phyloP scores from a whole-genome alignment of 192 early-diverging fungal genomes.

The Backusella liffmaniae region DNA sequence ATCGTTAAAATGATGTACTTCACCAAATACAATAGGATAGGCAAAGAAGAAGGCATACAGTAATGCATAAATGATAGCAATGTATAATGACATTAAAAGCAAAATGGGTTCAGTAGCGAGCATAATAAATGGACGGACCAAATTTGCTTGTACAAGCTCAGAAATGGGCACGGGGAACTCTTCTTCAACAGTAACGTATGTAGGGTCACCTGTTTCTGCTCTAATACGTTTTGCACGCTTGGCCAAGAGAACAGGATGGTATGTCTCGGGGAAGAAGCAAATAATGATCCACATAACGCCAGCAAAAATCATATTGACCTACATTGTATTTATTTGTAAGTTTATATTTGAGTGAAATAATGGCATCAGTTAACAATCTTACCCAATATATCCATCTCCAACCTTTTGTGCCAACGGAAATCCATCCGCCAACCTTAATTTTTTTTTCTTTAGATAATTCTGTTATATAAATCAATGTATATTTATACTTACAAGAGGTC shows the following conservation, averaged over 20 bases:
- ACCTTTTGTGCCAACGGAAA: conserved; percentile 21
- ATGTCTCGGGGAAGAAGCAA: conserved; percentile 19
- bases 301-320: conserved; percentile 27
- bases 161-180: conserved; percentile 19
- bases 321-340: background rate
- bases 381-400: conserved; percentile 36
- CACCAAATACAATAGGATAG: conserved; percentile 28
- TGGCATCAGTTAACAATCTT: background rate
- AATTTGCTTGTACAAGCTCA: conserved; percentile 16
- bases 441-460: too few species aligned
- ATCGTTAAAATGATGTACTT: conserved; percentile 29
- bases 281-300: conserved; percentile 27
- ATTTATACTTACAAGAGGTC: conserved; percentile 15
- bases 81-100: conserved; percentile 26
- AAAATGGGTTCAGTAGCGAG: conserved; percentile 31
- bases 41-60: conserved; percentile 32
- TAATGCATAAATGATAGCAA: conserved; percentile 32
- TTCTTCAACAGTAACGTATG: conserved; percentile 33
- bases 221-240: conserved; percentile 21
- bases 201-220: conserved; percentile 12
- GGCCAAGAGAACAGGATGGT: conserved; percentile 22
- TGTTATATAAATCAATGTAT: background rate
- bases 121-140: conserved; percentile 29
- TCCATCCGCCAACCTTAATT: conserved; percentile 23
- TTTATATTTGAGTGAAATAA: background rate